These are phyloP conservation scores for Isatis tinctoria DNA, from an alignment of 345 rosid species.

Conservation along the genomic window DNA sequence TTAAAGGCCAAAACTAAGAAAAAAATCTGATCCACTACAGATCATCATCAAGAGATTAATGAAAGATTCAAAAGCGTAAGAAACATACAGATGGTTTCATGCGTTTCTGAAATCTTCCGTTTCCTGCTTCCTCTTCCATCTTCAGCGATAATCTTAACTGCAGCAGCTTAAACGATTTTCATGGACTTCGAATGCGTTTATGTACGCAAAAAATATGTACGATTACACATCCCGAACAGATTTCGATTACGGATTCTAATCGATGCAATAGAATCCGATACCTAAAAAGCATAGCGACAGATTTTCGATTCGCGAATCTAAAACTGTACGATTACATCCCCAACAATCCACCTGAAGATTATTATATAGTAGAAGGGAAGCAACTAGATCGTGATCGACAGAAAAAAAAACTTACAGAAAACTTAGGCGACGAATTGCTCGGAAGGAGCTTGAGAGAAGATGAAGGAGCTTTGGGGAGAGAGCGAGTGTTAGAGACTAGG, in stretches of 20 bases:
- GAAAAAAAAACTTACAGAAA: background rate
- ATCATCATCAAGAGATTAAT: constrained; percentile 5
- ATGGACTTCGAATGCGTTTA: background rate
- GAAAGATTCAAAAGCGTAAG: background rate
- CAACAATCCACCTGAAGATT: background rate
- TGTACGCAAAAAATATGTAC: too few relatives aligned
- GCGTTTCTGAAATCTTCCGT: constrained; percentile 55
- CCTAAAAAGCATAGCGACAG: background rate
- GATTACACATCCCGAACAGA: background rate
- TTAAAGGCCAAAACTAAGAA: background rate
- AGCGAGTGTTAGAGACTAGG: background rate
- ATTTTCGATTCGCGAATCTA: background rate
- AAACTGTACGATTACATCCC: background rate
- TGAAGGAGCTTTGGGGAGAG: background rate
- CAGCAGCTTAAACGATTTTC: background rate
- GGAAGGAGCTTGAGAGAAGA: background rate
- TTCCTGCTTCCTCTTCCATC: constrained; percentile 44
- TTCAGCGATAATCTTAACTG: constrained; percentile 10
- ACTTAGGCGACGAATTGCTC: constrained; percentile 18
- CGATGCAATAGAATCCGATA: background rate
- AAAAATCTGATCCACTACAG: background rate
- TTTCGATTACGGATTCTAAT: background rate
- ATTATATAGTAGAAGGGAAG: background rate
- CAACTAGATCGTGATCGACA: background rate
- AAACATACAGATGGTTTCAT: constrained; percentile 49